Evolutionary conservation across 2,329 filamentous ascomycete genomes (phyloP).

Genomic region (Daldinia eschscholtzii): DNA sequence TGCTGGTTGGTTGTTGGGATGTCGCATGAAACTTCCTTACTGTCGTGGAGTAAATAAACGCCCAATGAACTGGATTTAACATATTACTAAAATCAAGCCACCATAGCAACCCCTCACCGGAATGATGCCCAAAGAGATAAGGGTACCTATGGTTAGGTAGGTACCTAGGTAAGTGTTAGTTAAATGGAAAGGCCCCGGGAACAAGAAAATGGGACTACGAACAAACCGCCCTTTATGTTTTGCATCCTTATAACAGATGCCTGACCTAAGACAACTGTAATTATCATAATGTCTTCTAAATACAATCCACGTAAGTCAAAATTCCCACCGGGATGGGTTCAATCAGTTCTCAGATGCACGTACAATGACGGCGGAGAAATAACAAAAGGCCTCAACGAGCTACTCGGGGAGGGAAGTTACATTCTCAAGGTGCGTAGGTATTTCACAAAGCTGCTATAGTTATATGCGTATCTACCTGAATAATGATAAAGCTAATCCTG

Average conservation of each 20-base stretch:
- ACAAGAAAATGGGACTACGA: not conserved
- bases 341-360: slow-evolving; percentile 17
- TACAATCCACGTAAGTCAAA: not conserved
- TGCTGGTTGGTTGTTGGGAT: slow-evolving; percentile 22
- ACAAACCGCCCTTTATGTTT: not conserved
- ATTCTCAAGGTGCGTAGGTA: slow-evolving; percentile 18
- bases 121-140: slow-evolving; percentile 3
- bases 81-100: slow-evolving; percentile 15
- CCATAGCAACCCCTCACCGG: slow-evolving; percentile 9
- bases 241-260: not conserved
- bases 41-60: slow-evolving; percentile 5
- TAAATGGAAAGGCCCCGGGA: not conserved
- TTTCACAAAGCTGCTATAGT: not conserved
- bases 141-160: not conserved
- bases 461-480: not conserved
- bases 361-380: slow-evolving; percentile 25
- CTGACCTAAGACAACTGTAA: too few relatives aligned
- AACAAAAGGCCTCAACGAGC: slow-evolving; percentile 9
- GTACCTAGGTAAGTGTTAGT: too few relatives aligned
- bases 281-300: not conserved
- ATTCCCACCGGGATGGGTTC: slow-evolving; percentile 8
- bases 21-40: not conserved
- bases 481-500: slow-evolving; percentile 3
- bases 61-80: slow-evolving; percentile 10
- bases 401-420: slow-evolving; percentile 16